These are phyloP conservation scores for Kalaharituber pfeilii DNA, from an alignment of 2,329 filamentous ascomycete species.

Conservation along the genomic window DNA sequence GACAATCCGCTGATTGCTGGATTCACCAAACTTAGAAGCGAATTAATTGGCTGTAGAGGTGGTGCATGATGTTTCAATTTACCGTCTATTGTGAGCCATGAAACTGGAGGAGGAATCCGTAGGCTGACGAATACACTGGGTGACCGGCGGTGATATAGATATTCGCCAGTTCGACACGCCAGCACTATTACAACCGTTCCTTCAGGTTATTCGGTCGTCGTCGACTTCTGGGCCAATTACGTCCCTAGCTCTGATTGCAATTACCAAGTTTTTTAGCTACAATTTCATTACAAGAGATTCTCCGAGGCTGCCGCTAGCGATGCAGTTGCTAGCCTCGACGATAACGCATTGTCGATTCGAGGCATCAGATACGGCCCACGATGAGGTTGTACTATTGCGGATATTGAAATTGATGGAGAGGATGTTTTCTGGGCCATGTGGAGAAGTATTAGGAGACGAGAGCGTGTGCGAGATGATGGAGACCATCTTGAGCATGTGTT, in stretches of 20 bases:
- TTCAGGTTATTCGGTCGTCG: slow-evolving; percentile 90
- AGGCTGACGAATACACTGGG: neutral
- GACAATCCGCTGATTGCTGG: slow-evolving; percentile 93
- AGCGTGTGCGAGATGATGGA: slow-evolving; percentile 99
- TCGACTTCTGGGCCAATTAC: slow-evolving; percentile 94
- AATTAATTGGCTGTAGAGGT: slow-evolving; percentile 74
- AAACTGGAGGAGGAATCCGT: neutral
- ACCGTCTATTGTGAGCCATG: neutral
- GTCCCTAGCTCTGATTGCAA: slow-evolving; percentile 76
- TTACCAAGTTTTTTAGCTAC: slow-evolving; percentile 93
- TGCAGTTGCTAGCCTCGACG: slow-evolving; percentile 85
- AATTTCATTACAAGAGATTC: slow-evolving; percentile 72
- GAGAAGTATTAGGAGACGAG: slow-evolving; percentile 86
- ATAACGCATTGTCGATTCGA: slow-evolving; percentile 97
- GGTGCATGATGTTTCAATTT: slow-evolving; percentile 18
- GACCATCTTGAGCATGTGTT: slow-evolving; percentile 90
- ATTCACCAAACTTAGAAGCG: slow-evolving; percentile 74
- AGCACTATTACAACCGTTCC: slow-evolving; percentile 74
- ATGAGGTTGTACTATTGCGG: slow-evolving; percentile 85
- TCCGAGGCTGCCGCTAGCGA: slow-evolving; percentile 73
- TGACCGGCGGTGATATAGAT: slow-evolving; percentile 38
- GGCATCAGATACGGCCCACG: slow-evolving; percentile 82
- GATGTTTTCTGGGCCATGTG: slow-evolving; percentile 87
- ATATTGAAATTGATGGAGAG: slow-evolving; percentile 97
- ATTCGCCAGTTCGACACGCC: slow-evolving; percentile 79